Evolutionary conservation across 306 rosid species (phyloP), one percentile per base, ranked within the genome.

Genomic region (barrel medic (Medicago truncatula)): DNA sequence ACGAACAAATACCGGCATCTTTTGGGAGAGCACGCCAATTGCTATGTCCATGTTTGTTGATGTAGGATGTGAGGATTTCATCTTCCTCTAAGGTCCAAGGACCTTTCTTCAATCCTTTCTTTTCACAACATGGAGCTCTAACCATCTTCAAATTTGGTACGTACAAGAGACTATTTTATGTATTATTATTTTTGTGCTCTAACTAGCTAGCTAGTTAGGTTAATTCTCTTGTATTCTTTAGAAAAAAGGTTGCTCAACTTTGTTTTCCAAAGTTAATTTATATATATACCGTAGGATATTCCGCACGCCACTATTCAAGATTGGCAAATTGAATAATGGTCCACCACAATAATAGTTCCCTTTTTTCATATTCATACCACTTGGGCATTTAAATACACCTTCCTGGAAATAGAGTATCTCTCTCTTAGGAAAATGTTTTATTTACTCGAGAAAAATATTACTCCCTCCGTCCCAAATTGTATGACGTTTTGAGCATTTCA

Each of bases 11-110:
- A 90, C 98, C 97, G 8, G 98, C 92, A 76, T 83, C 88, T 53
- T 90, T 90, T 0, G 98, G 98, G 28, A 93, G 98, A 44, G 98
- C 91, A 59, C 97, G 91, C 98, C 98, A 93, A 47, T 89, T 93
- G 10, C 62, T 78, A 82, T 90, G 97, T 54, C 97, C 97, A 73
- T 86, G 41, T 17, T 75, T 84, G 6, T 82, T 71, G 50, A 93
- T 78, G 60, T 72, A 89, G 15, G 89, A 83, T 2, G 50, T 71
- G 68, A 93, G 84, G 47, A 87, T 81, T 66, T 85, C 81, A 77
- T 93, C 95, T 83, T 93, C 98, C 39, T 93, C 89, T 41, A 71
- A 17, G 8, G 90, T 86, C 98, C 98, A 93, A 15, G 91, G 93
- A 50, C 98, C 98, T 47, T 83, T 93, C 78, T 89, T 93, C 78